phyloP scores from a whole-genome alignment of 768 basidiomycete genomes.

The Naganishia antarctica region DNA sequence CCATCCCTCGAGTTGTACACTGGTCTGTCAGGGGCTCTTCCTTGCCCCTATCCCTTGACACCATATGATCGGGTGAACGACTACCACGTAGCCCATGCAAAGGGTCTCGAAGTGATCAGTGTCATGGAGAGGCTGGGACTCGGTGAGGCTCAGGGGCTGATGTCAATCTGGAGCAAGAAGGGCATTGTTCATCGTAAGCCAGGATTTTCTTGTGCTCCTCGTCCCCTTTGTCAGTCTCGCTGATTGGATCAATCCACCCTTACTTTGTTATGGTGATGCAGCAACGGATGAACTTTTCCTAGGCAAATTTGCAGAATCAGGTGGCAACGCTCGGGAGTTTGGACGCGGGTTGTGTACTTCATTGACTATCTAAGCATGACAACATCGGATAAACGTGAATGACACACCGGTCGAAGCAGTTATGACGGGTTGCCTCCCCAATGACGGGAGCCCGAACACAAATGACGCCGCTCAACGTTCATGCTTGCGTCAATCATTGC shows the following conservation, averaged over 20 bases:
- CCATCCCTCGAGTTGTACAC: slow-evolving; percentile 63
- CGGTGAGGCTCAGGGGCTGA: slow-evolving; percentile 64
- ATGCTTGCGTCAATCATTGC: too few species aligned
- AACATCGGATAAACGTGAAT: background rate
- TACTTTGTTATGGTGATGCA: too few species aligned
- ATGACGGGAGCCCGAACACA: too few species aligned
- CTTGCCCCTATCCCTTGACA: slow-evolving; percentile 52
- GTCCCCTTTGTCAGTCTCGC: background rate
- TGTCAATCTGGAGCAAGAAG: slow-evolving; percentile 69
- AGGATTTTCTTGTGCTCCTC: background rate
- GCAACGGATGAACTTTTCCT: slow-evolving; percentile 68
- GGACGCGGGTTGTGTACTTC: slow-evolving; percentile 57
- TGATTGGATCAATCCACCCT: background rate
- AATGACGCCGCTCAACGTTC: too few species aligned
- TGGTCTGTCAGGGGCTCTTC: slow-evolving; percentile 54
- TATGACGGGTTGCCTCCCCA: too few species aligned
- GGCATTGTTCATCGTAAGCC: slow-evolving; percentile 56
- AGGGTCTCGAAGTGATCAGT: slow-evolving; percentile 56
- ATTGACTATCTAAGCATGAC: slow-evolving; percentile 28
- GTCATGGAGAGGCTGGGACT: slow-evolving; percentile 61
- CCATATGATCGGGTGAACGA: slow-evolving; percentile 60
- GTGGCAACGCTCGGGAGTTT: slow-evolving; percentile 74
- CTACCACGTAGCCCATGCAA: slow-evolving; percentile 56
- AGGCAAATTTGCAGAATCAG: slow-evolving; percentile 68
- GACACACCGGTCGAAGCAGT: too few species aligned